Evolutionary conservation across 1,139 yeast species (phyloP).

Genomic region (Suhomyces bolitotheri): DNA sequence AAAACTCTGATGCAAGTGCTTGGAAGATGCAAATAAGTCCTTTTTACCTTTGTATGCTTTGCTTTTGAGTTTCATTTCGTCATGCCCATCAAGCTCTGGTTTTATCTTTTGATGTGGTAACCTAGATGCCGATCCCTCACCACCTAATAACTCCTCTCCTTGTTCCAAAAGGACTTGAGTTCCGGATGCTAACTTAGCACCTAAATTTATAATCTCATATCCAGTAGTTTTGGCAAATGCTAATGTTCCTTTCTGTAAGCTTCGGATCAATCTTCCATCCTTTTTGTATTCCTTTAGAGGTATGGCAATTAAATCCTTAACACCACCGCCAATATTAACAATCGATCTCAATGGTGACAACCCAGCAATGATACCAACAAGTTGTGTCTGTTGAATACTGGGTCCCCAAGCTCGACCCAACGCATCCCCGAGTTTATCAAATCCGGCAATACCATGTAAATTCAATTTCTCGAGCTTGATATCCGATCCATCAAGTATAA

Average conservation of each 20-base stretch:
- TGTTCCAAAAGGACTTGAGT: constrained; percentile 80
- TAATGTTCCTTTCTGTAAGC: constrained; percentile 74
- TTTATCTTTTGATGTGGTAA: constrained; percentile 12
- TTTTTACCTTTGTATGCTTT: constrained; percentile 2
- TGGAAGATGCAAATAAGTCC: constrained; percentile 28
- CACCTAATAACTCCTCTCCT: constrained; percentile 76
- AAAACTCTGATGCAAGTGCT: constrained; percentile 21
- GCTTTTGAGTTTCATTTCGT: not conserved
- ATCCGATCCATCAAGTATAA: constrained; percentile 82
- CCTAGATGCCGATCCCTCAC: constrained; percentile 56
- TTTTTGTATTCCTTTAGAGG: constrained; percentile 74
- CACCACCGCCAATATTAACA: constrained; percentile 75
- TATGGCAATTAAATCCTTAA: constrained; percentile 68
- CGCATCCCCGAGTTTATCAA: constrained; percentile 54
- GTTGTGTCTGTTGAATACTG: constrained; percentile 75
- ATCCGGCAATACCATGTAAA: constrained; percentile 76
- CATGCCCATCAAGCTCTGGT: not conserved
- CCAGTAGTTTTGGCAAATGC: constrained; percentile 81
- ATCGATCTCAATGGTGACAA: constrained; percentile 79
- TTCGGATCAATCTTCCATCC: constrained; percentile 68
- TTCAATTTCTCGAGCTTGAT: constrained; percentile 61
- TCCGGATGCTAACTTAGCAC: constrained; percentile 86
- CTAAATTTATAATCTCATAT: constrained; percentile 76
- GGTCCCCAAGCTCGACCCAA: constrained; percentile 82
- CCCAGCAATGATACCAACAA: constrained; percentile 75